Base-by-base conservation (phyloP, 192 early-diverging fungal genomes). In the Backusella liffmaniae region DNA sequence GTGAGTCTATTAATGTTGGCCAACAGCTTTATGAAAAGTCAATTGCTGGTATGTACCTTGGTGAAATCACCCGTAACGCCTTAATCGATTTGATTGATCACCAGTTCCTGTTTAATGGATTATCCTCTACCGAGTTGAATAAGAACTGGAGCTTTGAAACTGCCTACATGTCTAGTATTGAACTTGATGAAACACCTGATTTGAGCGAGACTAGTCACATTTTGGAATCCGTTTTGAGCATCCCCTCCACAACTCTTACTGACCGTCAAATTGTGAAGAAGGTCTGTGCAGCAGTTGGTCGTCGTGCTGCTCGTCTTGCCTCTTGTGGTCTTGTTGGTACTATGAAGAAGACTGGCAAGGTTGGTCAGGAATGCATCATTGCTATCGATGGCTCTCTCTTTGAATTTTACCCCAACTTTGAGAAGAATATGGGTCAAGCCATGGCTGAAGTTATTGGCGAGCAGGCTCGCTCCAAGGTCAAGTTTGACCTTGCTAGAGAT, bases 41-140 rank as follows among this genome's bases (percentile, higher is more conserved):
- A 84, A 93, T 99, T 69, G 94, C 95, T 23, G 96, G 96, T 30
- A 90, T 97, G 86, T 99, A 97, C 78, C 86, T 99, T 32, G 97
- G 97, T 74, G 96, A 98, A 73, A 90, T 99, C 65, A 83, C 86
- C 1, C 92, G 96, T 26, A 91, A 92, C 67, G 87, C 92, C 69
- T 67, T 96, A n/a, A 71, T 96, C 65, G 85, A 95, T 67, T 84
- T 99, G 49, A 88, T 96, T 29, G 92, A 94, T 78, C 91, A 88
- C 67, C 87, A 87, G 23, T 79, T 95, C 37, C 81, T 98, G 30
- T 97, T 97, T 78, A 70, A 82, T 65, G 94, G 94, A 51, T 72
- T 83, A n/a, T 88, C 85, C 66, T 90, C 90, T 3, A 44, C 82
- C 30, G 85, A 88, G 13, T 51, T 96, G 29, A 90, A 92, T 80